phyloP scores from a whole-genome alignment of 2,329 filamentous ascomycete species.

The Zymoseptoria pseudotritici region DNA sequence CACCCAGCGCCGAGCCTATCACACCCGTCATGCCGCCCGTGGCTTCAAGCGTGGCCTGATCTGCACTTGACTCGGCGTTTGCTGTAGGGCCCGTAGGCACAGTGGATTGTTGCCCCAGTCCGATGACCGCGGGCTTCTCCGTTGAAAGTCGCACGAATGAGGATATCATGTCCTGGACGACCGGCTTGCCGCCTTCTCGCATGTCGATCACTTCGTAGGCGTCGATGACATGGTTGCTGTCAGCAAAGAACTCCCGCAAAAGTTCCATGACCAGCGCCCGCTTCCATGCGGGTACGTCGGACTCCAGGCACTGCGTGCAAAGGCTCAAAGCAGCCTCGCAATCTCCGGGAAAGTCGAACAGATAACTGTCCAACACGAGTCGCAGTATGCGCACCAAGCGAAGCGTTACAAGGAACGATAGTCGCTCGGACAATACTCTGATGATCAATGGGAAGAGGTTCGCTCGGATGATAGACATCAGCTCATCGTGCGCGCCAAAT shows the following conservation, averaged over 20 bases:
- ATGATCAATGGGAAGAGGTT: slow-evolving; percentile 79
- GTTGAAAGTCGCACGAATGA: slow-evolving; percentile 88
- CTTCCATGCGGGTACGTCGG: slow-evolving; percentile 76
- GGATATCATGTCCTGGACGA: slow-evolving; percentile 75
- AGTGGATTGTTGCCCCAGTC: slow-evolving; percentile 80
- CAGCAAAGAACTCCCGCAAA: slow-evolving; percentile 75
- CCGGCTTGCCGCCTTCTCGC: slow-evolving; percentile 60
- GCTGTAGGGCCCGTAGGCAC: slow-evolving; percentile 59
- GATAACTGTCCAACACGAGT: slow-evolving; percentile 69
- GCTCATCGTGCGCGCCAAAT: slow-evolving; percentile 71
- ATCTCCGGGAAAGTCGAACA: slow-evolving; percentile 66
- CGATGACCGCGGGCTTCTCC: slow-evolving; percentile 83
- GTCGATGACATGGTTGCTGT: slow-evolving; percentile 67
- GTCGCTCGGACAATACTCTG: slow-evolving; percentile 66
- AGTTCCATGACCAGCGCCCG: slow-evolving; percentile 85
- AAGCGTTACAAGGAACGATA: slow-evolving; percentile 74
- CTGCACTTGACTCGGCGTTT: slow-evolving; percentile 53
- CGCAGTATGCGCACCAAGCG: slow-evolving; percentile 77
- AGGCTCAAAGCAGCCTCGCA: slow-evolving; percentile 76
- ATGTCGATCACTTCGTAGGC: slow-evolving; percentile 78
- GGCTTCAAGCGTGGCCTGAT: slow-evolving; percentile 84
- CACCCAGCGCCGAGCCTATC: slow-evolving; percentile 64
- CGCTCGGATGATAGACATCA: slow-evolving; percentile 67
- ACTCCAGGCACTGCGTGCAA: slow-evolving; percentile 78
- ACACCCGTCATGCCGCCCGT: slow-evolving; percentile 74